phyloP scores from a whole-genome alignment of 208 protist species.

The Wallacemonas sp. region DNA sequence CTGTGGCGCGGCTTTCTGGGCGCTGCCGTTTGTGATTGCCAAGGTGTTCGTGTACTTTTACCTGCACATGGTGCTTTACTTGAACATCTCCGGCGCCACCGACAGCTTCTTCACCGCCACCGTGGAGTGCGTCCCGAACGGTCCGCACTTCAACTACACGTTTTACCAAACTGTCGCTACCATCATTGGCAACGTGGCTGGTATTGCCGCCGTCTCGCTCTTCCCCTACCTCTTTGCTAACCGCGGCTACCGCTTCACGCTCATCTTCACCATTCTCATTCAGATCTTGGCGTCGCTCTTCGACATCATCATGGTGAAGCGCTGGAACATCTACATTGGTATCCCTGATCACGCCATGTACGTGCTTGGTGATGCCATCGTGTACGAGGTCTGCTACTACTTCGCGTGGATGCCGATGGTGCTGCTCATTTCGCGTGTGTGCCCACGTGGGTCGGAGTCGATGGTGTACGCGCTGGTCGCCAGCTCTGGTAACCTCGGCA shows the following conservation, averaged over 20 bases:
- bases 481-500: slow-evolving; percentile 70
- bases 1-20: slow-evolving; percentile 24
- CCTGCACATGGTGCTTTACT: slow-evolving; percentile 40
- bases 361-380: slow-evolving; percentile 64
- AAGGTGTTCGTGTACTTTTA: slow-evolving; percentile 37
- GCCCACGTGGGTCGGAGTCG: slow-evolving; percentile 72
- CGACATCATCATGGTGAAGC: slow-evolving; percentile 72
- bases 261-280: slow-evolving; percentile 54
- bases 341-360: slow-evolving; percentile 71
- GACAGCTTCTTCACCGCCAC: slow-evolving; percentile 65
- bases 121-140: slow-evolving; percentile 42
- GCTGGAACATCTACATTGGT: slow-evolving; percentile 61
- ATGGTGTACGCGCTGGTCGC: slow-evolving; percentile 84
- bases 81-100: slow-evolving; percentile 51
- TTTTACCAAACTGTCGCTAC: slow-evolving; percentile 58
- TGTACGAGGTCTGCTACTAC: slow-evolving; percentile 59
- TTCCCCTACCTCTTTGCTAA: slow-evolving; percentile 59
- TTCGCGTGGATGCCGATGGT: slow-evolving; percentile 75
- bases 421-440: slow-evolving; percentile 80
- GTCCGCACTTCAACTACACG: slow-evolving; percentile 67
- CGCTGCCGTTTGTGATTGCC: slow-evolving; percentile 35
- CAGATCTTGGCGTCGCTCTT: slow-evolving; percentile 50
- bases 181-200: slow-evolving; percentile 41
- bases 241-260: slow-evolving; percentile 49
- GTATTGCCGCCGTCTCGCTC: slow-evolving; percentile 40